Base-by-base conservation (phyloP, 2,329 filamentous ascomycete genomes). In the Xylaria sp. region DNA sequence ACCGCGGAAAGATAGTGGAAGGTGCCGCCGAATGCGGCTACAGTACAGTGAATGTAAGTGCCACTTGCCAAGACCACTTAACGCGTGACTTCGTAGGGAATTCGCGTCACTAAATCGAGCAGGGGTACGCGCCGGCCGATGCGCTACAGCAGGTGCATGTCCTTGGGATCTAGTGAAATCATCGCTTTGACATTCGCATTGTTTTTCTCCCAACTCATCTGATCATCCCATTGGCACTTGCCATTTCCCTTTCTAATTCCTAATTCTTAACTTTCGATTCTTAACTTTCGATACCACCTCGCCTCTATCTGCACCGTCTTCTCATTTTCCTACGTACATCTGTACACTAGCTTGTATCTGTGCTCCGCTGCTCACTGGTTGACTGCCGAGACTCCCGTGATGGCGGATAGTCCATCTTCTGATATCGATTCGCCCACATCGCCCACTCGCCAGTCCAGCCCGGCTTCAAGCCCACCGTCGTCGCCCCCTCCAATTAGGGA, bases 71-170 rank as follows among this genome's bases (percentile, higher is more conserved):
- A 66, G 62, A 57, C 47, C 64, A 72, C 63, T 75, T 72, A 69
- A 74, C 73, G 73, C 73, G 73, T 75, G 73, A 74, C 70, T 68
- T 63, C 73, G 72, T 62, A 67, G 52, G 49, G 25, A 54, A 56
- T 65, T 75, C 73, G 73, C 73, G 73, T 74, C 66, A 56, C 28
- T 53, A 43, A 51, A 45, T 61, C 37, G 57, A 59, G 15, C 67
- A 57, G 52, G 64, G 59, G 38, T 60, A 71, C 72, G 72, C 72
- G 73, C 69, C 73, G 70, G 54, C 58, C 28, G 28, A 31, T 31
- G n/a, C n/a, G n/a, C n/a, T n/a, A n/a, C n/a, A n/a, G n/a, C n/a
- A n/a, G n/a, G n/a, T n/a, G n/a, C n/a, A 61, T 55, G 50, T 52
- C 40, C 55, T 45, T 55, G 59, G 59, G 63, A 60, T 47, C 61